phyloP scores from a whole-genome alignment of 2,329 filamentous ascomycete genomes.

The Colletotrichum liriopes region DNA sequence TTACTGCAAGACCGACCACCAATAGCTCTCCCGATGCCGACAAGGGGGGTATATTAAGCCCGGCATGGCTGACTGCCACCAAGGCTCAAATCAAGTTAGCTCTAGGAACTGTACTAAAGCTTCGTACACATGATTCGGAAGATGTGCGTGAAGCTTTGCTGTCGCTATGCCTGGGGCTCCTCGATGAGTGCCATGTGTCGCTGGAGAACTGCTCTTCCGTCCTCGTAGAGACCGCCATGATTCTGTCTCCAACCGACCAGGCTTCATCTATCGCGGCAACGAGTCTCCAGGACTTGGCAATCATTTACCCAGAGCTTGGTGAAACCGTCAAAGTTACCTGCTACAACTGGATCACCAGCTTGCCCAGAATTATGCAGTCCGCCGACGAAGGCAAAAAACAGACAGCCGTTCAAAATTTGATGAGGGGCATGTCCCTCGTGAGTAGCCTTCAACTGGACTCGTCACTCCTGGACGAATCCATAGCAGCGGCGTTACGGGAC shows the following conservation, averaged over 20 bases:
- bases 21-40: slow-evolving; percentile 44
- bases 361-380: slow-evolving; percentile 87
- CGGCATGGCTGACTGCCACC: slow-evolving; percentile 85
- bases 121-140: slow-evolving; percentile 78
- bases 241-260: slow-evolving; percentile 71
- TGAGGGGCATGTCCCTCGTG: slow-evolving; percentile 79
- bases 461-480: slow-evolving; percentile 75
- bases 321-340: slow-evolving; percentile 79
- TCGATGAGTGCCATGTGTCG: slow-evolving; percentile 84
- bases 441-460: slow-evolving; percentile 75
- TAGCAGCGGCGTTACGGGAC: slow-evolving; percentile 81
- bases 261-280: slow-evolving; percentile 58
- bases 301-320: slow-evolving; percentile 73
- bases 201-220: slow-evolving; percentile 79
- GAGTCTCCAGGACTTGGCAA: slow-evolving; percentile 73
- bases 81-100: slow-evolving; percentile 86
- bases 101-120: slow-evolving; percentile 81
- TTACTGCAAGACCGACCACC: slow-evolving; percentile 55
- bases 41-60: slow-evolving; percentile 59
- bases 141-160: slow-evolving; percentile 80
- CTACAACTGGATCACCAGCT: slow-evolving; percentile 85
- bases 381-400: slow-evolving; percentile 86
- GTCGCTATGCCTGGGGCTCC: slow-evolving; percentile 79
- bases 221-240: slow-evolving; percentile 86
- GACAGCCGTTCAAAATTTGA: slow-evolving; percentile 81